These are phyloP conservation scores for Paxillus ammoniavirescens DNA, from an alignment of 768 basidiomycete genomes.

Conservation along the genomic window DNA sequence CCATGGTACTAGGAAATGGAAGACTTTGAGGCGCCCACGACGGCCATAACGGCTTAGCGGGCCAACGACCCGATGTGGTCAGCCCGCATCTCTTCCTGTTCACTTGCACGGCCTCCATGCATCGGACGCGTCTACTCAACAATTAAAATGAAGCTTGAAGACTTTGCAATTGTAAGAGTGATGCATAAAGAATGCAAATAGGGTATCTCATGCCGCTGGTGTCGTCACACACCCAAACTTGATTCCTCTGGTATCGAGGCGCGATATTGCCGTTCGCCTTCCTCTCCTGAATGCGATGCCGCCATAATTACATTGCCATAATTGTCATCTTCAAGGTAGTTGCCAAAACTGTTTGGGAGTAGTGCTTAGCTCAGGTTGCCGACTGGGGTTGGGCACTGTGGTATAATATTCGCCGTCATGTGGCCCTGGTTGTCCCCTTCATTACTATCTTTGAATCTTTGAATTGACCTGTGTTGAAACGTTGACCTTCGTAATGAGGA, in stretches of 20 bases:
- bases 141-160: not conserved
- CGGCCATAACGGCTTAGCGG: not conserved
- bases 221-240: not conserved
- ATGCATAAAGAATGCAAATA: not conserved
- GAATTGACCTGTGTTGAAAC: not conserved
- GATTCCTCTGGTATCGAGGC: constrained; percentile 3
- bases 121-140: not conserved
- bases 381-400: not conserved
- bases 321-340: constrained; percentile 8
- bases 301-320: constrained; percentile 28
- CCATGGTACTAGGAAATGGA: not conserved
- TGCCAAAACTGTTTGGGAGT: constrained; percentile 9
- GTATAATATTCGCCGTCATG: not conserved
- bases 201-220: not conserved
- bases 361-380: constrained; percentile 12
- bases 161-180: not conserved
- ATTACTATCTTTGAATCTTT: not conserved
- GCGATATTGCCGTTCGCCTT: constrained; percentile 15
- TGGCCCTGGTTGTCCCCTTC: not conserved
- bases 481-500: constrained; percentile 1
- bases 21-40: not conserved
- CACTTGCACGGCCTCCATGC: not conserved
- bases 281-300: constrained; percentile 16
- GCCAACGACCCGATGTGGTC: not conserved
- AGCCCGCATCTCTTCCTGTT: not conserved